Base-by-base conservation (phyloP, 2,329 filamentous ascomycete genomes). In the Fusarium sacchari region DNA sequence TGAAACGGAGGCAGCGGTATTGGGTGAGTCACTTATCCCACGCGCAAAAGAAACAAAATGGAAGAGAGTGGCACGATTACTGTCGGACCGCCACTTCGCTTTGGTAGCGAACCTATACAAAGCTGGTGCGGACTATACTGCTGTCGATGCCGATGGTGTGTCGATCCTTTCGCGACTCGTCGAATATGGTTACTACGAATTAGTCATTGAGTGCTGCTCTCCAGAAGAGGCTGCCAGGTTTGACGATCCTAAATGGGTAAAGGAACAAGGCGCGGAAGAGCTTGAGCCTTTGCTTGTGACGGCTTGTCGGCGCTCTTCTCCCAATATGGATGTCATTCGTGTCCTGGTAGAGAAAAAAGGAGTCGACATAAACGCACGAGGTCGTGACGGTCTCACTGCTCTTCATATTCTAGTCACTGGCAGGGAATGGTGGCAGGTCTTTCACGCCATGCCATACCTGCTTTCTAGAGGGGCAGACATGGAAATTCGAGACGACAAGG, bases 401-500 rank as follows among this genome's bases (percentile, higher is more conserved):
- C 64, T 76, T 15, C 69, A 76, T 50, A 5, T 43, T 6, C 55
- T 76, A 13, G 58, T 72, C 28, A 10, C 5, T 13, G 55, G 64
- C 5, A 28, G 14, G 11, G 32, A 47, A 15, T 75, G 69, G 72
- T 76, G 74, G 74, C 67, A 76, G 37, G 55, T 53, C 12, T 58
- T 72, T 34, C 62, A 60, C 22, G 74, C 53, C n/a, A 62, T 76
- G 15, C 69, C 62, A 30, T 75, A 76, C 20, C n/a, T 76, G 30
- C 34, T 75, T 18, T 76, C 69, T 22, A 63, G 64, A 26, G 74
- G 74, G 5, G 74, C 69, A 8, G 36, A 69, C 22, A 36, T 73
- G 28, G 60, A 76, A 40, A 49, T 40, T 40, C 56, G 53, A 20
- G 34, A 75, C 20, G 8, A 13, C 3, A 4, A 39, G 6, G 69